Base-by-base conservation (phyloP, 257 asterid species). In the Lantana camara region DNA sequence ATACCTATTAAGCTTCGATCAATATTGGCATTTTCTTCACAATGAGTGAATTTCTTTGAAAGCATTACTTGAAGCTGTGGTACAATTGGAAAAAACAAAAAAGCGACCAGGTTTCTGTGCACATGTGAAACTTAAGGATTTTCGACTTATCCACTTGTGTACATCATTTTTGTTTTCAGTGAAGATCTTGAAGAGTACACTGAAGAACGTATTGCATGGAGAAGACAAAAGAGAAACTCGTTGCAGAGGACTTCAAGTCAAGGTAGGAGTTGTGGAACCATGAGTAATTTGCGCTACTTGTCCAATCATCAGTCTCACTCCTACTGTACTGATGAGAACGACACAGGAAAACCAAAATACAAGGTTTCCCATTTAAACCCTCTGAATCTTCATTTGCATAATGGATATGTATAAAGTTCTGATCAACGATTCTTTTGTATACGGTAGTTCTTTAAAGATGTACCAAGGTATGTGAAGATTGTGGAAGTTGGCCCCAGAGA, bases 401-500 rank as follows among this genome's bases (percentile, higher is more conserved):
- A n/a, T 30, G 57, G 40, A 55, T 7, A 58, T 15, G 51, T 57
- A 11, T 21, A 22, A 27, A 48, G 15, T 44, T 59, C 53, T 57
- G 53, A 63, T 47, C 50, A 41, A 22, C 70, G 50, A 55, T 64
- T 45, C n/a, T 72, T 67, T 60, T 69, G 69, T 48, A 37, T 59
- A 57, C 60, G 32, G 71, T 74, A 89, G 98, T 72, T 89, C 55
- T 78, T 85, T 73, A 81, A 73, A 75, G 87, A 75, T 62, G 57
- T 93, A 23, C 97, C 97, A 16, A 83, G 73, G 62, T 77, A 73
- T 50, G 97, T 93, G 75, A 90, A 93, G 88, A 85, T 93, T 60
- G 97, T 93, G 20, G 98, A 90, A 81, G 97, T 90, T 60, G 95
- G 98, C 68, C 95, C 99, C 22, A 81, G 99, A 77, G 99, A 93